Evolutionary conservation across 1,139 yeast genomes (phyloP), one percentile per base, ranked within the genome.

Genomic region (Taphrina sp.): DNA sequence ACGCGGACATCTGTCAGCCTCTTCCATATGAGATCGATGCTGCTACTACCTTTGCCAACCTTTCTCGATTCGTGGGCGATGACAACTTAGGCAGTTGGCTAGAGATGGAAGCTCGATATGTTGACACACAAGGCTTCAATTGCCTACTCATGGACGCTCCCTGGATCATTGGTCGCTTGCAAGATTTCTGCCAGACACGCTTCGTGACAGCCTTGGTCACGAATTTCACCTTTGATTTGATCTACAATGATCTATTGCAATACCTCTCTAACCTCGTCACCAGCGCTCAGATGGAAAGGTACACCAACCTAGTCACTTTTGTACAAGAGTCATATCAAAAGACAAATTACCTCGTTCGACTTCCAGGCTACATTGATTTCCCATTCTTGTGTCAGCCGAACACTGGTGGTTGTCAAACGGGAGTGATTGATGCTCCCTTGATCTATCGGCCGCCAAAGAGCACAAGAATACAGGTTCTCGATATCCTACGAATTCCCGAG

Each of bases 351-450:
- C 20, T 49, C 17, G 22, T 38, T 23, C 14, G 46, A 29, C 19
- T 49, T 10, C 54, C 54, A 29, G 54, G 54, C 5, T 22, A 29
- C 33, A 39, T 49, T 16, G 54, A 49, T 39, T 28, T 49, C 34
- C 54, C 54, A 22, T 49, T 49, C 17, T 35, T 39, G 22, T 2
- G 22, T 5, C 31, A 8, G 12, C 37, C 37, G 10, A 23, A 43
- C 20, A n/a, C 17, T n/a, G 16, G 8, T 7, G n/a, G 12, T n/a
- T 17, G 37, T 14, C 2, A 17, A 10, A 22, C 31, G 14, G 8
- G 12, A 10, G 47, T 43, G 14, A 2, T 31, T 3, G 46, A 49
- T 22, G 20, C 37, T 16, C 54, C 54, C n/a, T 39, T 49, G 12
- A 34, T 49, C 5, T 49, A 49, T 26, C 46, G 54, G 3, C 31